Evolutionary conservation across 148 eudicot genomes (phyloP), one percentile per base, ranked within the genome.

Genomic region (Tetragonia tetragonoides): DNA sequence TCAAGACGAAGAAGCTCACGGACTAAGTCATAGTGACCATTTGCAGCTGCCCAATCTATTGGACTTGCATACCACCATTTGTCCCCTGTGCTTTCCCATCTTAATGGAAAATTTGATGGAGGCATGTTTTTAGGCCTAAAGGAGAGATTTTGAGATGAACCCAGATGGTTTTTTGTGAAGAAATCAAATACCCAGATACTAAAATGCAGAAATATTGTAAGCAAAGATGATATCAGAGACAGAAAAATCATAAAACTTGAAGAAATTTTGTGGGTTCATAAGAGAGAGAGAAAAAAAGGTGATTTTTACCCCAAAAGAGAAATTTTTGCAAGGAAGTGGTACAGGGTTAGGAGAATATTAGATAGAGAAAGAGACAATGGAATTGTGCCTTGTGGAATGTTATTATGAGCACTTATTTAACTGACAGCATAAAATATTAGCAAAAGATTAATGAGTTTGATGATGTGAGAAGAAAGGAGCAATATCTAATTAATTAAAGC

Each of bases 51-150:
- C 87, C 87, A 96, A 69, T 96, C 99, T 56, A 96, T 89, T 23
- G 99, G 99, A 21, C 95, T 87, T 54, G 97, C 99, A 75, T 90
- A 96, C 99, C 99, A 96, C 99, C 99, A 96, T 66, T 93, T 94
- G 59, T 96, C 99, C 23, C 99, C 97, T 15, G 99, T 93, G 86
- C 99, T 96, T 84, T 96, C 98, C 99, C 98, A 96, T 75, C 99
- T 82, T 6, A 95, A 83, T 6, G 97, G 97, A 68, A 95, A 90
- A 83, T 83, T 70, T 57, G 79, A 75, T 40, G 79, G 77, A 15
- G 63, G 17, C 85, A 83, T 83, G 39, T 80, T 79, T 18, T 42
- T 16, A 17, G 1, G 21, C 11, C n/a, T 15, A 68, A 83, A 44
- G 66, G 3, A 8, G 41, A 5, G 71, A 74, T 78, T 82, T 78